Base-by-base conservation (phyloP, 192 early-diverging fungal species). In the Coemansia sp. region DNA sequence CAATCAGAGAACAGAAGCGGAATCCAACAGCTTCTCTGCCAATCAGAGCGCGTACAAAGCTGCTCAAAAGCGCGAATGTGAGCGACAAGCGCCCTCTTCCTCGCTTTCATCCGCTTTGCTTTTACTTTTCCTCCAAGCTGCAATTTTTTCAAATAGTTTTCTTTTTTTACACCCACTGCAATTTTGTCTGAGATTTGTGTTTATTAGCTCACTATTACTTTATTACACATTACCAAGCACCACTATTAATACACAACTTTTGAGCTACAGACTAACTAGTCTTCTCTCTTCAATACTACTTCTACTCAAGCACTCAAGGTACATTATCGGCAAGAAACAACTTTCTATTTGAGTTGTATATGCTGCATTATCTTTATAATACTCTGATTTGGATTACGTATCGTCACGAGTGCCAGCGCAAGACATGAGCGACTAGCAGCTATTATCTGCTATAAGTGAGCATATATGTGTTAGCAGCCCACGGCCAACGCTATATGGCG, bases 271-370 rank as follows among this genome's bases (percentile, higher is more conserved):
- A 52, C 25, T 31, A 20, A 42, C 29, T 59, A 23, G 42, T 46
- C 14, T 46, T 17, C 8, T 46, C 39, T 46, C 1, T 17, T 46
- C 39, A 46, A 46, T 46, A 46, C 39, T 46, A 46, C 39, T 46
- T 46, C 39, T 46, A 46, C 39, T 46, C 39, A 6, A 24, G 23
- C 54, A 56, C 54, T 10, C n/a, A 59, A 59, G 57, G 57, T 59
- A 59, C 30, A 59, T 2, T 36, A 30, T 30, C 54, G 30, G 54
- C 54, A 24, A 30, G 54, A 11, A 30, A 9, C 23, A 4, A 11
- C 14, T 30, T 30, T 8, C 50, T 27, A 27, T 54, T 54, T 56
- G 14, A 23, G 54, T 25, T 19, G 5, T 19, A 19, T 25, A 56
- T 46, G 14, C 39, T 46, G 39, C 39, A 46, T 30, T 8, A 59